Base-by-base conservation (phyloP, 352 stramenopile species). In the Sclerospora graminicola region DNA sequence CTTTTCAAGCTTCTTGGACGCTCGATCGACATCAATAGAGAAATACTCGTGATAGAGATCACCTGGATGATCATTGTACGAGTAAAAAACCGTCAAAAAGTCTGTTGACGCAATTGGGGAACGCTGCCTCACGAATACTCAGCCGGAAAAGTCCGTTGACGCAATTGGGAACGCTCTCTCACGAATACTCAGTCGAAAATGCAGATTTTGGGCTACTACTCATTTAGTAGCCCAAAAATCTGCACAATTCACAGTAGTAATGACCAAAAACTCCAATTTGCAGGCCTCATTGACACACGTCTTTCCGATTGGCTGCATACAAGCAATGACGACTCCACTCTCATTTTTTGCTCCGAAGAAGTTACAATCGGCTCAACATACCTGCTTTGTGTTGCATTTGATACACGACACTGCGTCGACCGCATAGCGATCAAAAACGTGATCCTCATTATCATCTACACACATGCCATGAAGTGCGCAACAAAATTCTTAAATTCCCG, bases 171-270 rank as follows among this genome's bases (percentile, higher is more conserved):
- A n/a, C n/a, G n/a, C n/a, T n/a, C n/a, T n/a, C n/a, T n/a, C n/a
- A n/a, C n/a, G n/a, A n/a, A n/a, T n/a, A n/a, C n/a, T n/a, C n/a
- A n/a, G n/a, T n/a, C n/a, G n/a, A n/a, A n/a, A n/a, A n/a, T n/a
- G 59, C 95, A 99, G 14, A 97, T 95, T 57, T 98, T 98, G 76
- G n/a, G n/a, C n/a, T n/a, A n/a, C n/a, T n/a, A n/a, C n/a, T n/a
- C 95, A 98, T 50, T 97, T 98, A 19, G 59, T 98, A 93, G 55
- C 98, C 94, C 40, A 91, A 97, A 41, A 98, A 95, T 54, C 96
- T 93, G 62, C 95, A 99, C 39, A 97, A 89, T 23, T 77, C 71
- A 52, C 95, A 99, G 45, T 82, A 94, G 63, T 98, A 99, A 8
- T 77, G 78, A 0, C 85, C 82, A 60, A 97, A n/a, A n/a, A 97